Percentiles rank a stretch among this genome's conserved stretches.
Conservation (phyloP, 768 basidiomycete species). For the Leccinum variicolor region DNA sequence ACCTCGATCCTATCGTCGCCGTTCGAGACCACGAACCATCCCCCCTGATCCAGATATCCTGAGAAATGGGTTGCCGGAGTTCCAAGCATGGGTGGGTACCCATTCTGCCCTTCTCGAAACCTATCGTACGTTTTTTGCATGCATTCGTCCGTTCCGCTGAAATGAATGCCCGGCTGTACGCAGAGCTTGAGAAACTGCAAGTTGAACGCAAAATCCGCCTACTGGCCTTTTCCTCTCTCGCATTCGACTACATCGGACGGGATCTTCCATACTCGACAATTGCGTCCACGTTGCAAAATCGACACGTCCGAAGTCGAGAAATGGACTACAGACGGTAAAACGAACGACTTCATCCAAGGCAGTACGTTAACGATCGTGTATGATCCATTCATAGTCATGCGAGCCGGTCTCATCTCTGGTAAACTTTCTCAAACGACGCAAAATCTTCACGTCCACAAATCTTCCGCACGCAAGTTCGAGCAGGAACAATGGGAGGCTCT, state of each 20-base stretch:
- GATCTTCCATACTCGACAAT: slow-evolving; percentile 71
- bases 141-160: neutral
- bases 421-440: slow-evolving; percentile 84
- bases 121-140: slow-evolving; percentile 45
- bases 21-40: slow-evolving; percentile 70
- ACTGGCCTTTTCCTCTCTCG: slow-evolving; percentile 73
- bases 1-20: slow-evolving; percentile 65
- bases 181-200: slow-evolving; percentile 55
- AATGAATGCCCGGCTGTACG: too few species aligned
- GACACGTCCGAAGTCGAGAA: slow-evolving; percentile 67
- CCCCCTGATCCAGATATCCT: slow-evolving; percentile 68
- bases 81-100: slow-evolving; percentile 53
- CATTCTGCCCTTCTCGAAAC: slow-evolving; percentile 50
- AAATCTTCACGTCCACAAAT: slow-evolving; percentile 67
- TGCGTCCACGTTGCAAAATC: slow-evolving; percentile 65
- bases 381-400: slow-evolving; percentile 54
- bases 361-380: neutral
- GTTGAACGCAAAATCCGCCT: slow-evolving; percentile 80
- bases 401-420: slow-evolving; percentile 71
- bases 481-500: slow-evolving; percentile 76
- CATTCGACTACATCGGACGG: slow-evolving; percentile 71
- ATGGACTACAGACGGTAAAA: slow-evolving; percentile 83
- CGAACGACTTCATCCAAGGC: neutral
- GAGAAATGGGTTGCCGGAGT: slow-evolving; percentile 60
- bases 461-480: slow-evolving; percentile 73